Evolutionary conservation across 1,284 basidiomycete genomes (phyloP).

Genomic region (Boletellus sp.): DNA sequence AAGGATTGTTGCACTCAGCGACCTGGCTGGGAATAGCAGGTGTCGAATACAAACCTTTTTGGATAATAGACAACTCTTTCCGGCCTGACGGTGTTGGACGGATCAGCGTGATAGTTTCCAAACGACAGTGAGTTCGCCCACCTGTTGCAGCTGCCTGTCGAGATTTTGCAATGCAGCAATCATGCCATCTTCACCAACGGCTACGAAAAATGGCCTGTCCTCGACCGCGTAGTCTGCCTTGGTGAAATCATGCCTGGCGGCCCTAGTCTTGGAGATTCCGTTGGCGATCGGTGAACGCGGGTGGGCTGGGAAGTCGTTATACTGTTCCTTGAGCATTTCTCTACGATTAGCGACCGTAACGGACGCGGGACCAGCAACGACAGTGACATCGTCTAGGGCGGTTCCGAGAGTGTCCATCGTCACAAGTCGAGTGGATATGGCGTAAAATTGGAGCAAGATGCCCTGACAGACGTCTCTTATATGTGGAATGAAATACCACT

Average conservation of each 20-base stretch:
- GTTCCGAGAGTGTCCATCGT: conserved; percentile 25
- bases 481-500: too few species aligned
- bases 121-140: conserved; percentile 24
- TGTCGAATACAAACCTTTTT: conserved; percentile 35
- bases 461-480: too few species aligned
- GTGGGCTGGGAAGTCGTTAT: conserved; percentile 19
- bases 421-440: neutral
- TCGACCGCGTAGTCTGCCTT: conserved; percentile 29
- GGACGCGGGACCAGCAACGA: conserved; percentile 35
- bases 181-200: conserved; percentile 60
- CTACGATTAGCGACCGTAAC: conserved; percentile 22
- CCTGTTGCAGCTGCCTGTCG: conserved; percentile 53
- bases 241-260: conserved; percentile 27
- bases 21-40: neutral
- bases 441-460: neutral
- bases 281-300: neutral
- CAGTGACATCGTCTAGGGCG: conserved; percentile 32
- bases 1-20: conserved; percentile 3
- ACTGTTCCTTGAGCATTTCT: conserved; percentile 16
- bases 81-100: conserved; percentile 40
- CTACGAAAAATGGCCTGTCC: conserved; percentile 64
- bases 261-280: conserved; percentile 4
- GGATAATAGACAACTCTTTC: conserved; percentile 49
- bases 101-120: conserved; percentile 1
- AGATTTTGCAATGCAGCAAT: conserved; percentile 63